Evolutionary conservation across 2,329 filamentous ascomycete genomes (phyloP), one percentile per base, ranked within the genome.

Genomic region (Paraphaeosphaeria minitans): DNA sequence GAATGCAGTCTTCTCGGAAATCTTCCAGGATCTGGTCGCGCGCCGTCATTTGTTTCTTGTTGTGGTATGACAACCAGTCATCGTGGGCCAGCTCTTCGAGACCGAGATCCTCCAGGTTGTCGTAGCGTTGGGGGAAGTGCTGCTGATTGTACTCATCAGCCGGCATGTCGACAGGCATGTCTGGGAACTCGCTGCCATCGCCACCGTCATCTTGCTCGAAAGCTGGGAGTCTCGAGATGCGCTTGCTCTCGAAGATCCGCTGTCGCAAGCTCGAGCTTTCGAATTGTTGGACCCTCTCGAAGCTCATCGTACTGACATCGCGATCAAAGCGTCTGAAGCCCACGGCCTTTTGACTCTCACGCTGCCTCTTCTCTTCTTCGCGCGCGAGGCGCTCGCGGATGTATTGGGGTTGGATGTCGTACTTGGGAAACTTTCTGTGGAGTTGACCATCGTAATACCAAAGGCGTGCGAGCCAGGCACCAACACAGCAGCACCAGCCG

Each of bases 1-100:
- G 78, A 0, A 84, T 63, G 16, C 84, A 82, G 29, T 81, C 75
- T 2, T 68, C 54, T 24, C 71, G 75, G 51, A 76, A 71, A 3
- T 70, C 74, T 1, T 67, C 57, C 2, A 85, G 72, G 35, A 84
- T 71, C 16, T 73, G 59, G 2, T 71, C 66, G 9, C 82, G 78
- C 9, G 82, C 73, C 2, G 66, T 59, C 61, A 82, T 79, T 60
- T 81, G 78, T 13, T 76, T 70, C 50, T 76, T 71, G 60, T 83
- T 83, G 29, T 77, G 2, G 47, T 49, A 75, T 13, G 77, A 75
- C 13, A 84, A 75, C 83, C 82, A 84, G 56, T 82, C 80, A 21
- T 71, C 65, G 22, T 68, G 63, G 39, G 81, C 79, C n/a, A 82
- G 70, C 56, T 77, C 80, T 54, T 75, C 77, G 16, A 84, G 72